These are phyloP conservation scores for Linnemannia hyalina DNA, from an alignment of 192 early-diverging fungal genomes.

Conservation along the genomic window DNA sequence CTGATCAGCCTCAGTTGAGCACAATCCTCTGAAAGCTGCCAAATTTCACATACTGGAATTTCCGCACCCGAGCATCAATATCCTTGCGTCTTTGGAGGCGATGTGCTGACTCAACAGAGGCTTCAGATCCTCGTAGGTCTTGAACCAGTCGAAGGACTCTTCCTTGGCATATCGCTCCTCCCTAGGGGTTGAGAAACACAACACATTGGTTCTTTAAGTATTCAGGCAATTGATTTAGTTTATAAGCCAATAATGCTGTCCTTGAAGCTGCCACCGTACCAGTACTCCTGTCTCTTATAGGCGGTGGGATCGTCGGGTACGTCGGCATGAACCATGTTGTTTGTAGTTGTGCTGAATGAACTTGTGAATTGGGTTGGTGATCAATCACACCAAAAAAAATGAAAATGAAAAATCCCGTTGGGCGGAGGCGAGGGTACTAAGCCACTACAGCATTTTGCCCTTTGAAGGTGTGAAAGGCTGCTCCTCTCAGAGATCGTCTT, in stretches of 20 bases:
- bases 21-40: not conserved
- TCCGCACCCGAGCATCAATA: slow-evolving; percentile 92
- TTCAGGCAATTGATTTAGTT: not conserved
- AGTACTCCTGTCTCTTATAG: slow-evolving; percentile 84
- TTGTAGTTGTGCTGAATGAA: not conserved
- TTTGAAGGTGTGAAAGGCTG: not conserved
- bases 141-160: slow-evolving; percentile 91
- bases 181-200: not conserved
- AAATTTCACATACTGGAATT: slow-evolving; percentile 69
- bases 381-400: not conserved
- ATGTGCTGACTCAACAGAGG: slow-evolving; percentile 70
- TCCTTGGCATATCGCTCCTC: slow-evolving; percentile 58
- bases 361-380: not conserved
- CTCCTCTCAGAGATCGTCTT: not conserved
- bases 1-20: not conserved
- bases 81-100: slow-evolving; percentile 64
- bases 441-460: not conserved
- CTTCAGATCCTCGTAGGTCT: slow-evolving; percentile 80
- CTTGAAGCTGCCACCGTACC: slow-evolving; percentile 72
- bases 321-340: slow-evolving; percentile 50
- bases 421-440: not conserved
- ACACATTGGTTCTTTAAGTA: not conserved
- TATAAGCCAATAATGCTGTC: not conserved
- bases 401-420: not conserved
- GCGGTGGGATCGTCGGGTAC: slow-evolving; percentile 75